Conservation (phyloP, 768 basidiomycete species). For the Suillus americanus region DNA sequence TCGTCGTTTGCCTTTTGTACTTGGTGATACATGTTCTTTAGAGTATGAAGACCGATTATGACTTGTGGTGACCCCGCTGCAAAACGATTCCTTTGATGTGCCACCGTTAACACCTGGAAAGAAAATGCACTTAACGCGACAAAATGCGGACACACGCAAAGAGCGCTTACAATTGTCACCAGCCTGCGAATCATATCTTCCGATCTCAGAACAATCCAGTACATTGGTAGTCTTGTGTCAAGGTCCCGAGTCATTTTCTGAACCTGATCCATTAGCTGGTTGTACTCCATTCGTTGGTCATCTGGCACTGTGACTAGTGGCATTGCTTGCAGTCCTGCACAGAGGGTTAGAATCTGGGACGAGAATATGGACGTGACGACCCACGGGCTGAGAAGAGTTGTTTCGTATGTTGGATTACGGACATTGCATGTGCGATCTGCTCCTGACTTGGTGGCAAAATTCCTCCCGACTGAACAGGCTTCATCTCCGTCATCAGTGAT, state of each 20-base stretch:
- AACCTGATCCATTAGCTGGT: conserved; percentile 47
- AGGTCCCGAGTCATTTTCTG: conserved; percentile 45
- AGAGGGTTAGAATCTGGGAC: conserved; percentile 13
- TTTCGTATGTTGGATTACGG: conserved; percentile 33
- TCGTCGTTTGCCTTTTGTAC: conserved; percentile 41
- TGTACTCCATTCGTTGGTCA: conserved; percentile 56
- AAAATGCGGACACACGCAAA: conserved; percentile 15
- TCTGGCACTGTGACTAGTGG: conserved; percentile 42
- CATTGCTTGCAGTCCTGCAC: conserved; percentile 37
- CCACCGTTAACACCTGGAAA: conserved; percentile 43
- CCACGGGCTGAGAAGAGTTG: conserved; percentile 33
- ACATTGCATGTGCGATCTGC: conserved; percentile 30
- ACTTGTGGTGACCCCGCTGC: conserved; percentile 27
- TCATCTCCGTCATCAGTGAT: background rate
- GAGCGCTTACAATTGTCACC: conserved; percentile 51
- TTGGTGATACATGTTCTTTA: conserved; percentile 47
- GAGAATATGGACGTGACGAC: conserved; percentile 17
- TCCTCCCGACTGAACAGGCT: background rate
- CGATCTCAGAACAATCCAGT: conserved; percentile 44
- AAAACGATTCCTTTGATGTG: conserved; percentile 31
- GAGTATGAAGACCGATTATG: conserved; percentile 34
- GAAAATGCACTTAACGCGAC: conserved; percentile 11
- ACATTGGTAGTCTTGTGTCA: conserved; percentile 50
- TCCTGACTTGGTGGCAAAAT: conserved; percentile 27
- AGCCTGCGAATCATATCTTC: conserved; percentile 50